Percentiles rank a stretch among this genome's conserved stretches.
These are phyloP conservation scores for Boletus rubroflammeus DNA, from an alignment of 768 basidiomycete species.

Conservation along the genomic window DNA sequence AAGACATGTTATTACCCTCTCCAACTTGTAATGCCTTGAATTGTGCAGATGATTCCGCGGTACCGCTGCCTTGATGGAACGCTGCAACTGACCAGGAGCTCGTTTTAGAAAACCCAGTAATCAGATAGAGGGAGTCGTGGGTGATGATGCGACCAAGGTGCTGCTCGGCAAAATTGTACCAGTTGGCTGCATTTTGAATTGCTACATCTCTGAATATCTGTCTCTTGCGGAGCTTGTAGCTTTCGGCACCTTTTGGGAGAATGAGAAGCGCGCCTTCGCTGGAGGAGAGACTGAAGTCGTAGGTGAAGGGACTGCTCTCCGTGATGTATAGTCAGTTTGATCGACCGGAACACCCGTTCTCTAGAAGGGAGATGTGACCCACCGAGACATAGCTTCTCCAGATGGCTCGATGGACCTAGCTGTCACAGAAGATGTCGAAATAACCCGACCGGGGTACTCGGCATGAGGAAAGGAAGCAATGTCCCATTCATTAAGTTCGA, in stretches of 20 bases:
- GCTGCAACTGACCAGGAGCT: slow-evolving; percentile 28
- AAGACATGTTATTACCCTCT: slow-evolving; percentile 6
- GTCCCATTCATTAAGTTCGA: slow-evolving; percentile 12
- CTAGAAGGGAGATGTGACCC: not conserved
- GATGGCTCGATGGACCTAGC: not conserved
- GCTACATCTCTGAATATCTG: slow-evolving; percentile 20
- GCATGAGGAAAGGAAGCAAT: slow-evolving; percentile 7
- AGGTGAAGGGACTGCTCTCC: not conserved
- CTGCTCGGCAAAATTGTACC: slow-evolving; percentile 28
- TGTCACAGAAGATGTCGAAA: slow-evolving; percentile 14
- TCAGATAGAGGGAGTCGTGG: slow-evolving; percentile 27
- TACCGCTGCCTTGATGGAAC: not conserved
- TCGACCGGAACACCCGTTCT: not conserved
- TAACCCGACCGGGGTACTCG: slow-evolving; percentile 10
- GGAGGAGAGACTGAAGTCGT: slow-evolving; percentile 9
- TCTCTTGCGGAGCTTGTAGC: slow-evolving; percentile 18
- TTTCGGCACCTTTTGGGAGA: slow-evolving; percentile 29
- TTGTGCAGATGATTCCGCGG: slow-evolving; percentile 2
- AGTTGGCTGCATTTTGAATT: slow-evolving; percentile 16
- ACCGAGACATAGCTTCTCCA: not conserved
- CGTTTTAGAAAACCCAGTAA: slow-evolving; percentile 13
- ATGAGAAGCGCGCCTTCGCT: slow-evolving; percentile 30
- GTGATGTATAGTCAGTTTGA: not conserved
- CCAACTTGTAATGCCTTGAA: slow-evolving; percentile 14
- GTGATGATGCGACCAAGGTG: slow-evolving; percentile 12